phyloP scores from a whole-genome alignment of 192 early-diverging fungal genomes.

The Kickxella alabastrina region DNA sequence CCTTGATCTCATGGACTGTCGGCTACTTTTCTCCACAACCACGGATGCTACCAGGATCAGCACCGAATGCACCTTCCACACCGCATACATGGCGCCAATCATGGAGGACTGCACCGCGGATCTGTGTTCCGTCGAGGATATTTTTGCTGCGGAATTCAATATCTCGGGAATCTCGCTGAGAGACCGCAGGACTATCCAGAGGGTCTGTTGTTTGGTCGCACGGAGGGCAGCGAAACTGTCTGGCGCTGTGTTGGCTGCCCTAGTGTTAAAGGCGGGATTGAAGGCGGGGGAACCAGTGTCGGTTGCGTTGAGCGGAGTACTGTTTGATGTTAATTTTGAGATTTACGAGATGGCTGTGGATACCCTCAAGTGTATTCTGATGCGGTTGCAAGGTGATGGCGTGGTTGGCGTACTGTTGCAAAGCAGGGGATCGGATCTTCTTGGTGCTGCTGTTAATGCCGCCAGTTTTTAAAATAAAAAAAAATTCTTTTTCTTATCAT shows the following conservation, averaged over 20 bases:
- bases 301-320: conserved; percentile 21
- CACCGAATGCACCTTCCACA: conserved; percentile 67
- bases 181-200: conserved; percentile 77
- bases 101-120: conserved; percentile 61
- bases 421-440: conserved; percentile 10
- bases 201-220: conserved; percentile 79
- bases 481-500: not conserved
- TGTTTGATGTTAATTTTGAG: conserved; percentile 26
- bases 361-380: conserved; percentile 9
- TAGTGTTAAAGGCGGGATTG: conserved; percentile 15
- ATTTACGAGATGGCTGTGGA: conserved; percentile 8
- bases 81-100: conserved; percentile 68
- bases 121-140: conserved; percentile 55
- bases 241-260: conserved; percentile 59
- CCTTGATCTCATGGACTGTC: conserved; percentile 75
- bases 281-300: too few relatives aligned
- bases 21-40: conserved; percentile 63
- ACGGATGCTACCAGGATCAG: conserved; percentile 53
- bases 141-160: conserved; percentile 70
- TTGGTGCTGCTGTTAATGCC: conserved; percentile 37
- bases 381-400: not conserved
- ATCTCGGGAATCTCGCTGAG: conserved; percentile 53
- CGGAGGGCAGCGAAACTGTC: conserved; percentile 73
- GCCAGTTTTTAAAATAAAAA: conserved; percentile 7
- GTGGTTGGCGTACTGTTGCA: conserved; percentile 11